Evolutionary conservation across 768 basidiomycete genomes (phyloP).

Genomic region (Mycena maculata): DNA sequence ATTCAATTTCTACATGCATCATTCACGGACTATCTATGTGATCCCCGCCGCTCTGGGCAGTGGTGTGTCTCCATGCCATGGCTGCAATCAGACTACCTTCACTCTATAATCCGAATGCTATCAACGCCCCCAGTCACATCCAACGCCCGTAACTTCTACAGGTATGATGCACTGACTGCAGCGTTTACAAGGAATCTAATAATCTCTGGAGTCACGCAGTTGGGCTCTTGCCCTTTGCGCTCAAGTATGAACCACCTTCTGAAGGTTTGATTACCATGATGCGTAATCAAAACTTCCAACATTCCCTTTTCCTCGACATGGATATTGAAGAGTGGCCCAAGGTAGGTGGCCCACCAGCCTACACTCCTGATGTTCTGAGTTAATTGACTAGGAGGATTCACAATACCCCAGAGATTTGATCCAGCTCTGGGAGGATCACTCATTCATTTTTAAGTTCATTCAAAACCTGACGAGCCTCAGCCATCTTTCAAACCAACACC

Average conservation of each 20-base stretch:
- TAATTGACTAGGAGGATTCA: background rate
- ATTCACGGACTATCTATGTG: background rate
- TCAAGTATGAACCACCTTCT: background rate
- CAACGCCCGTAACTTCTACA: background rate
- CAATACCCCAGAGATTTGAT: background rate
- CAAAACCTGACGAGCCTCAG: no score
- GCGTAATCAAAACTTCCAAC: no score
- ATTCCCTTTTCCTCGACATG: no score
- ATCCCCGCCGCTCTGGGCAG: background rate
- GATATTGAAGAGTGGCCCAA: no score
- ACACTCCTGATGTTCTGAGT: background rate
- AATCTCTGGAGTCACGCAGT: background rate
- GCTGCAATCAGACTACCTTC: background rate
- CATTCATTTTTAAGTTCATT: background rate
- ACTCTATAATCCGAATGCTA: background rate
- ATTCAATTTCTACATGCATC: background rate
- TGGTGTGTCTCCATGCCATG: background rate
- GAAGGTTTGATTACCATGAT: no score
- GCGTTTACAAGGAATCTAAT: background rate
- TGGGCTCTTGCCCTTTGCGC: background rate
- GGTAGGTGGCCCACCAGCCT: background rate
- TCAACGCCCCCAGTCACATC: background rate
- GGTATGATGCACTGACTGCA: background rate
- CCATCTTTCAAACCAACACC: background rate
- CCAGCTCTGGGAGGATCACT: background rate